A percentile compares a stretch with the other conserved stretches of the same genome.
Conservation (phyloP, 805 yeast species). For the Lipomyces japonicus region DNA sequence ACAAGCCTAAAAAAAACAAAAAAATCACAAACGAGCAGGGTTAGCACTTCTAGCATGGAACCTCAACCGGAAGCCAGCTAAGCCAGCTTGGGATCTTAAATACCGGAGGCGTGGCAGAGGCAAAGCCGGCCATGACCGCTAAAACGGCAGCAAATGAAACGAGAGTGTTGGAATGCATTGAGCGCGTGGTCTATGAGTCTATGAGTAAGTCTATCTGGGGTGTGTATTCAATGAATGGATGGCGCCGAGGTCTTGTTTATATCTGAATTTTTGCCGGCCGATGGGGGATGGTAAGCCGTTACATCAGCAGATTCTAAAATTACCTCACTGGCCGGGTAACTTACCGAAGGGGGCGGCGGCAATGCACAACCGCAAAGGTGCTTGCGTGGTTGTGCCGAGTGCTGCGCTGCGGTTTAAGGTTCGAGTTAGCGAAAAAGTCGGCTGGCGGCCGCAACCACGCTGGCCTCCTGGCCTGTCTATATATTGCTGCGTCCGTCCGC, state of each 20-base stretch:
- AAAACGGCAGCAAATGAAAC: conserved; percentile 42
- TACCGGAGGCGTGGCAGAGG: conserved; percentile 69
- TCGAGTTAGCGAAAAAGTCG: too few species aligned
- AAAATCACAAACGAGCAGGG: not conserved
- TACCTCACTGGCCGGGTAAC: too few species aligned
- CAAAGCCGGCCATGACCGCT: conserved; percentile 18
- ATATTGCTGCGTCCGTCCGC: conserved; percentile 1
- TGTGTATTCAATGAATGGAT: too few species aligned
- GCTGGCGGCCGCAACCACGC: conserved; percentile 8
- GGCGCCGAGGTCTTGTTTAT: too few species aligned
- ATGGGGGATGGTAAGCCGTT: too few species aligned
- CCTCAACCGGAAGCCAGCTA: not conserved
- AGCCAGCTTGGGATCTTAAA: not conserved
- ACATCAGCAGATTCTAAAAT: too few species aligned
- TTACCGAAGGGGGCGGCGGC: too few species aligned
- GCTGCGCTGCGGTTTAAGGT: too few species aligned
- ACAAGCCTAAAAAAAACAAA: conserved; percentile 47
- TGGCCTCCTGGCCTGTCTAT: conserved; percentile 4
- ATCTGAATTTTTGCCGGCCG: too few species aligned
- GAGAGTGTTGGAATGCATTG: conserved; percentile 17
- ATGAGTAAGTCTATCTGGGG: too few species aligned
- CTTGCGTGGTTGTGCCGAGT: conserved; percentile 6
- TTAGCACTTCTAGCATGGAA: not conserved
- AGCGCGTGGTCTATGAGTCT: not conserved
- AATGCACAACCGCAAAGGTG: too few species aligned